Base-by-base conservation (phyloP, 306 rosid genomes). In the Castanea sativa region DNA sequence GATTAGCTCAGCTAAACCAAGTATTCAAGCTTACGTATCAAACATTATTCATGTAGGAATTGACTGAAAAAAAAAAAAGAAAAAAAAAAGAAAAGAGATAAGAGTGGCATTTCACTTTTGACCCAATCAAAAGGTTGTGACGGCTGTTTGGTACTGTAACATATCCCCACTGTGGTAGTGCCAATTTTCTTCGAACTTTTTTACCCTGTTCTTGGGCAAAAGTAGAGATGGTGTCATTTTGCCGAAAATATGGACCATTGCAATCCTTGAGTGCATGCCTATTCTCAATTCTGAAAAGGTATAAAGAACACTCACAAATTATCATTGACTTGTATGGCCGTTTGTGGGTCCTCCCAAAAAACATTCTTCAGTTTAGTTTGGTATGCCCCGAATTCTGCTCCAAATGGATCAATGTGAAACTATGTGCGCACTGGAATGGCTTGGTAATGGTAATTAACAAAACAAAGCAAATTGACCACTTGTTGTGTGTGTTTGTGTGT, bases 191-290 rank as follows among this genome's bases (percentile, higher is more conserved):
- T 15, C 2, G 8, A 11, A 30, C 45, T 5, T 30, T 49, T 64
- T 64, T 19, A 30, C 43, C 70, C 15, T 64, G 11, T 30, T 16
- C 43, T 6, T 5, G 43, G 20, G 20, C 21, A 5, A 32, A 32
- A 65, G 45, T 41, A 41, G 45, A 2, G 71, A 32, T 15, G 20
- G 71, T 65, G 71, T 2, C 71, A 65, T 18, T 18, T 43, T 19
- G 74, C 74, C 74, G 74, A 70, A 70, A 70, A 38, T 5, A 5
- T 43, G 35, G 74, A 70, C 56, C 11, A 70, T 43, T 35, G 32
- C 13, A 53, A 19, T 25, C 5, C 30, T 43, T 4, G 57, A 43
- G n/a, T 70, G 57, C 32, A 6, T 21, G 55, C n/a, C 55, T 20
- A 21, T 70, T 70, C 56, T 11, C 13, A 70, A 2, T 41, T 41